Evolutionary conservation across 371 early-diverging fungal species (phyloP).

Genomic region (Actinomucor elegans): DNA sequence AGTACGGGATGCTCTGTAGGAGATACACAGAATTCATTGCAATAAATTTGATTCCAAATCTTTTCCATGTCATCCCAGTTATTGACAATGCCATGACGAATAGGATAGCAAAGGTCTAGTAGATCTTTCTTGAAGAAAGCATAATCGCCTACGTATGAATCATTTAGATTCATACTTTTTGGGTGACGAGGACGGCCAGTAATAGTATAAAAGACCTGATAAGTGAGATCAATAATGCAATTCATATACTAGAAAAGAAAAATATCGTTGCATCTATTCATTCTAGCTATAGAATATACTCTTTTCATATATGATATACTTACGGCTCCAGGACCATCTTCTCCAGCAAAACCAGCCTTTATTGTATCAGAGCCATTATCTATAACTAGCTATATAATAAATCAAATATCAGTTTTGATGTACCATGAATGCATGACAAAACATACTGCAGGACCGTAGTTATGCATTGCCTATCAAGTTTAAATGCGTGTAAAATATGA

Average conservation of each 20-base stretch:
- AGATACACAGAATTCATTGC: slow-evolving; percentile 78
- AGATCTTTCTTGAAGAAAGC: slow-evolving; percentile 99
- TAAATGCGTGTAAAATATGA: too few species aligned
- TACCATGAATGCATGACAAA: background rate
- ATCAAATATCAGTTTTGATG: too few species aligned
- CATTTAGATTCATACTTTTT: slow-evolving; percentile 99
- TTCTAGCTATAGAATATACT: too few species aligned
- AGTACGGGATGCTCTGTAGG: slow-evolving; percentile 99
- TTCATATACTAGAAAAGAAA: too few species aligned
- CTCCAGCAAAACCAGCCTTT: slow-evolving; percentile 99
- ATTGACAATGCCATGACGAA: slow-evolving; percentile 99
- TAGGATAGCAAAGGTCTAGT: slow-evolving; percentile 98
- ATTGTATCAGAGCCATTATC: slow-evolving; percentile 99
- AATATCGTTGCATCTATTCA: too few species aligned
- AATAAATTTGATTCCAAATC: slow-evolving; percentile 99
- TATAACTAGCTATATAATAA: slow-evolving; percentile 68
- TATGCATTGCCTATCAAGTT: too few species aligned
- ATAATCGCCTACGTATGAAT: slow-evolving; percentile 99
- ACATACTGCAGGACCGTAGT: slow-evolving; percentile 88
- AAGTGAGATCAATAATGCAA: too few species aligned
- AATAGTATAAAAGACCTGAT: slow-evolving; percentile 96
- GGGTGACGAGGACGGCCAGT: slow-evolving; percentile 99
- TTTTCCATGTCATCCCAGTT: slow-evolving; percentile 99
- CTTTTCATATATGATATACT: too few species aligned
- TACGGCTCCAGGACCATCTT: slow-evolving; percentile 99